phyloP scores from a whole-genome alignment of 2,329 filamentous ascomycete genomes.

The Camillea tinctor region DNA sequence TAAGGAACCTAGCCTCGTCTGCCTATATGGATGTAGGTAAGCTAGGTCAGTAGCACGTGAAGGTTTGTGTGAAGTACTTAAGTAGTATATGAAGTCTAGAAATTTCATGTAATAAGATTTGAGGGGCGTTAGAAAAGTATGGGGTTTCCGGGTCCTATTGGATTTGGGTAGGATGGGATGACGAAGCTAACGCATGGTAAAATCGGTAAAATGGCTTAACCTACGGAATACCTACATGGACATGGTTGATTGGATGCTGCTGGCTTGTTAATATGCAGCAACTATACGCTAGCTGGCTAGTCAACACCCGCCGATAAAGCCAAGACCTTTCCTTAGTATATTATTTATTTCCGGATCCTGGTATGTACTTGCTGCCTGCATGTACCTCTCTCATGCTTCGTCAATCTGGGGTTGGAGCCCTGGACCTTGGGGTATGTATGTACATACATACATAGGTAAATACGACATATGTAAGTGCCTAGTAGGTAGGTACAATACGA shows the following conservation, averaged over 20 bases:
- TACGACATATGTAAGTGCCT: no score
- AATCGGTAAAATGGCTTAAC: neutral
- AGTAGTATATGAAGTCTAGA: no score
- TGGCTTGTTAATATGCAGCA: neutral
- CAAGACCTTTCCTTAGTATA: neutral
- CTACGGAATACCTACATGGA: neutral
- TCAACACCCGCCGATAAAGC: neutral
- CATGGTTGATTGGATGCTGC: neutral
- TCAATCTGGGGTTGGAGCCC: no score
- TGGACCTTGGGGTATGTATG: no score
- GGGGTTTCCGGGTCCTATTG: neutral
- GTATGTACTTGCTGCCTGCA: no score
- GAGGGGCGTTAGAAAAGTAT: neutral
- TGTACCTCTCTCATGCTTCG: no score
- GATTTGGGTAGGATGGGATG: neutral
- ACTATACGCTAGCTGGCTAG: neutral
- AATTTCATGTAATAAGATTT: neutral
- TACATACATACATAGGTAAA: no score
- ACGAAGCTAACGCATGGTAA: neutral
- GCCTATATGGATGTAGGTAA: no score
- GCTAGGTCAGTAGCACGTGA: no score
- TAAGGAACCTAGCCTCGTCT: no score
- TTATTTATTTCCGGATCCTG: neutral
- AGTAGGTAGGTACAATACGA: no score
- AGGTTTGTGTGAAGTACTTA: no score